Evolutionary conservation across 257 asterid species (phyloP).

Genomic region (Echium plantagineum): DNA sequence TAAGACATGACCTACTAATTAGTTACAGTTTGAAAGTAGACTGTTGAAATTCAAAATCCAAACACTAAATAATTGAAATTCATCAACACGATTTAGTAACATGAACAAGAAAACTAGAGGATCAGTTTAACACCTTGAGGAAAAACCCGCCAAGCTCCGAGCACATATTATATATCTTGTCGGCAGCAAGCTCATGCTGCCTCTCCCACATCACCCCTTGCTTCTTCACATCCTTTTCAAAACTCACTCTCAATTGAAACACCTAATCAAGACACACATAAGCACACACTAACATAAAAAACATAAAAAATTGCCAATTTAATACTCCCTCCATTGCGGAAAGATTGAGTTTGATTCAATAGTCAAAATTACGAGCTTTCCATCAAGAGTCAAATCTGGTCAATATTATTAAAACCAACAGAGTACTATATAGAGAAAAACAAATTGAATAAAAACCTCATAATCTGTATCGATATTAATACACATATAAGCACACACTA

Average conservation of each 20-base stretch:
- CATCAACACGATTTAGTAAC: neutral
- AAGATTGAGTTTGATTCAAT: too few relatives aligned
- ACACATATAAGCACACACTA: too few relatives aligned
- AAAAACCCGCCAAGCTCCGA: constrained; percentile 94
- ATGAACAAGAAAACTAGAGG: neutral
- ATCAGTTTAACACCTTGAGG: constrained; percentile 55
- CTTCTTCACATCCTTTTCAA: constrained; percentile 64
- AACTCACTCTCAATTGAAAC: constrained; percentile 65
- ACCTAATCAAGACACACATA: constrained; percentile 30
- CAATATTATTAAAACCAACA: too few relatives aligned
- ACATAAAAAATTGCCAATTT: neutral
- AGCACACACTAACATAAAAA: neutral
- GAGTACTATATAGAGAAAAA: too few relatives aligned
- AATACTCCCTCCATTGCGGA: neutral
- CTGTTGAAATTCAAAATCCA: neutral
- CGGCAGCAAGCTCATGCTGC: constrained; percentile 94
- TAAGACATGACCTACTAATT: neutral
- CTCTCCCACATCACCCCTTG: constrained; percentile 94
- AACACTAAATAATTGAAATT: constrained; percentile 5
- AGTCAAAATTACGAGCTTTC: too few relatives aligned
- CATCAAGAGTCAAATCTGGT: too few relatives aligned
- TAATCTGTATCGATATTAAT: too few relatives aligned
- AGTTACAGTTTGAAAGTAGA: neutral
- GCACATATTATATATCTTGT: constrained; percentile 84
- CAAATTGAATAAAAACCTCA: too few relatives aligned